Conservation (phyloP, 1,284 basidiomycete genomes). For the Cutaneotrichosporon dermatis region DNA sequence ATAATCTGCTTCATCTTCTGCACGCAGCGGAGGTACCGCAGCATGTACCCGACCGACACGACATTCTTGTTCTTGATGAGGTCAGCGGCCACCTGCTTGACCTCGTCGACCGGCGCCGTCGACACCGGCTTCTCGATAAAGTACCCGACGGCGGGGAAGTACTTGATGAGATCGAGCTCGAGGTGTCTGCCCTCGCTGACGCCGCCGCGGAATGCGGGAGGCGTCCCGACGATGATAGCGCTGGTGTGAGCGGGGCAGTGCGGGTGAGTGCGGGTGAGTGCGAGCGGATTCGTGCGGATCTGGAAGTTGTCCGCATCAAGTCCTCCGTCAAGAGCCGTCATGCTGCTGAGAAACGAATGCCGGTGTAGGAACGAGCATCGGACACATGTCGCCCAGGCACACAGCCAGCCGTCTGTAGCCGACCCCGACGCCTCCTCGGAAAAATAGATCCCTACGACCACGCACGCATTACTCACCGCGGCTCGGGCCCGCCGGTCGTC, state of each 20-base stretch:
- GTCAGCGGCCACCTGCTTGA: constrained; percentile 61
- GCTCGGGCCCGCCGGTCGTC: constrained; percentile 44
- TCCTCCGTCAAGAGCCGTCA: too few relatives aligned
- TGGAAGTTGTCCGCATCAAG: too few relatives aligned
- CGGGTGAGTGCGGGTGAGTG: too few relatives aligned
- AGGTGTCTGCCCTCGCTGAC: constrained; percentile 74
- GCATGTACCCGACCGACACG: constrained; percentile 88
- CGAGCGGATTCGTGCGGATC: too few relatives aligned
- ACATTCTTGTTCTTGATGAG: constrained; percentile 68
- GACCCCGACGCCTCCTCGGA: too few relatives aligned
- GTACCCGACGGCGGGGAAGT: constrained; percentile 84
- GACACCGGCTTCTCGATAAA: constrained; percentile 94
- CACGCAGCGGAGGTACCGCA: constrained; percentile 87
- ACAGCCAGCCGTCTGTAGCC: too few relatives aligned
- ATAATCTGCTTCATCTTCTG: constrained; percentile 98
- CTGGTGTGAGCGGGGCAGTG: constrained; percentile 16
- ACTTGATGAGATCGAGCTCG: constrained; percentile 81
- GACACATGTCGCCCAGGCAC: too few relatives aligned
- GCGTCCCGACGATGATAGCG: constrained; percentile 85
- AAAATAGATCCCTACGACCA: too few relatives aligned
- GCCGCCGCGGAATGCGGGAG: constrained; percentile 87
- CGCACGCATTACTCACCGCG: constrained; percentile 45
- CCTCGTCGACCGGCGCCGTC: constrained; percentile 63
- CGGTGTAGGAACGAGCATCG: too few relatives aligned
- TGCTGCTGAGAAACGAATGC: too few relatives aligned